Base-by-base conservation (phyloP, 1,139 yeast genomes). In the Sugiyamaella pinicola region DNA sequence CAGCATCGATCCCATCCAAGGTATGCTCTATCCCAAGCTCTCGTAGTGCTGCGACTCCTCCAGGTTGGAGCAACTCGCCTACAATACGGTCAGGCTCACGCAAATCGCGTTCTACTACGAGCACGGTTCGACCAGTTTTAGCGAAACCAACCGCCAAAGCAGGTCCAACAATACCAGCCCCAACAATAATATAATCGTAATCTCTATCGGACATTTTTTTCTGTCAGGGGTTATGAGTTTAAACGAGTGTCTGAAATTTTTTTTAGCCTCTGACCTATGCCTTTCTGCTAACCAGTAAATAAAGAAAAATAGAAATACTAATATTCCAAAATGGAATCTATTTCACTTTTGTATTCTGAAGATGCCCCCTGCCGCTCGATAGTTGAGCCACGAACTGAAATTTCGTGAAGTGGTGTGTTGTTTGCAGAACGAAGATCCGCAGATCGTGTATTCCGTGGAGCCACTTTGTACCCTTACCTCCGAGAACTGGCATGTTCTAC, bases 111-210 rank as follows among this genome's bases (percentile, higher is more conserved):
- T 93, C 99, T 24, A 75, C 62, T 12, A 75, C 60, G 12, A 75
- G 66, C 17, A 86, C 93, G 50, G 78, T 77, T 62, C 96, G 78
- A 37, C 98, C 98, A 65, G 88, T 95, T 62, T 95, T 79, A 1
- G 96, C 98, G 55, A 93, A 73, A 2, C 89, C 90, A 0, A 91
- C 86, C 45, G 98, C 98, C 24, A 93, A 78, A 53, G 93, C 84
- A 3, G 99, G 96, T 1, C 99, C 99, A 12, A 88, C 85, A 18
- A 93, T 96, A 41, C 99, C 99, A 12, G 98, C 97, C 17, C 99
- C 98, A 33, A 93, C 80, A 26, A 87, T 83, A 33, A 86, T 81
- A 33, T 77, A 85, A 63, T 86, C 95, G 67, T 77, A 71, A 21
- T 64, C 66, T 42, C 58, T 34, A 19, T 52, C 55, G 4, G 39